Conservation (phyloP, 129 eudicot genomes). For the Lactuca saligna region DNA sequence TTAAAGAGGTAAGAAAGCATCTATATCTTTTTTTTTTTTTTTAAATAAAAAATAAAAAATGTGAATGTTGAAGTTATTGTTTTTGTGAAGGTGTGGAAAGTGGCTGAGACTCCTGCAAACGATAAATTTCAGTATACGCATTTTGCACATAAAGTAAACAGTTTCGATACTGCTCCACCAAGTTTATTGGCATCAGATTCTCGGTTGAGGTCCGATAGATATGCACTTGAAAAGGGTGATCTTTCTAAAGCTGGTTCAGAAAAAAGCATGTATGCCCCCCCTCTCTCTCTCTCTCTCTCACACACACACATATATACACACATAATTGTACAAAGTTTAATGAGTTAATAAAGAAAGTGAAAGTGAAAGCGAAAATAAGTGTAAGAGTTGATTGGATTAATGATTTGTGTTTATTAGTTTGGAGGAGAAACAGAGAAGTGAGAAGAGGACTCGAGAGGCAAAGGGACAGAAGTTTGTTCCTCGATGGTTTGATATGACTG, state of each 20-base stretch:
- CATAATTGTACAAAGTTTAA: not conserved
- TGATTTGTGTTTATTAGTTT: slow-evolving; percentile 39
- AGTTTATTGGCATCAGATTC: slow-evolving; percentile 85
- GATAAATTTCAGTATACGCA: slow-evolving; percentile 88
- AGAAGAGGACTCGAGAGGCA: slow-evolving; percentile 79
- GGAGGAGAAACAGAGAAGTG: slow-evolving; percentile 94
- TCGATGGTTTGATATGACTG: slow-evolving; percentile 73
- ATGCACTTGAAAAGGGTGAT: slow-evolving; percentile 89
- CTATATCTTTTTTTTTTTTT: not conserved
- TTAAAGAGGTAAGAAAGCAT: slow-evolving; percentile 71
- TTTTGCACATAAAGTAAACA: slow-evolving; percentile 92
- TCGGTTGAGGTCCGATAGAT: slow-evolving; percentile 88
- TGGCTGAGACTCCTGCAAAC: slow-evolving; percentile 64
- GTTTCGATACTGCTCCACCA: slow-evolving; percentile 90
- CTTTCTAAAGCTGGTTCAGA: slow-evolving; percentile 86
- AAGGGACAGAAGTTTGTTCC: slow-evolving; percentile 73
- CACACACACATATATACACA: not conserved
- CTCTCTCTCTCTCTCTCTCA: slow-evolving; percentile 14
- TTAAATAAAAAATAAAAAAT: too few species aligned
- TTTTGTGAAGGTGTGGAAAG: slow-evolving; percentile 78
- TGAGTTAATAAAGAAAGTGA: too few species aligned
- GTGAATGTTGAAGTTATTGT: not conserved
- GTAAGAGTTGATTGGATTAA: too few species aligned
- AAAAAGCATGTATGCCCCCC: slow-evolving; percentile 72
- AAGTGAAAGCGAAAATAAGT: too few species aligned